phyloP scores from a whole-genome alignment of 495 filamentous ascomycete genomes.

The Aspergillus kassunensis region DNA sequence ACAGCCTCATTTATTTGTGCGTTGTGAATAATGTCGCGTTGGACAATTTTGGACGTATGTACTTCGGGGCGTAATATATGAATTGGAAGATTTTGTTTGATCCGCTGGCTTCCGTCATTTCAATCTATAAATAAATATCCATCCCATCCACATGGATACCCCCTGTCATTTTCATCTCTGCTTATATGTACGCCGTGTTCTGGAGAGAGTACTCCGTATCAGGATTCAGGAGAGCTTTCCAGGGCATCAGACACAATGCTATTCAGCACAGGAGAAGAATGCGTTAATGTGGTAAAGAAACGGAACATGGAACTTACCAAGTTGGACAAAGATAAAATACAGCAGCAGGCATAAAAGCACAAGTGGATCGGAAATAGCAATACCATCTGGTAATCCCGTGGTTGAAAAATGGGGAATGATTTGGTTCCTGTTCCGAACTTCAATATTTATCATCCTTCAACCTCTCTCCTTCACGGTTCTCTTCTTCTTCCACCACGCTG shows the following conservation, averaged over 20 bases:
- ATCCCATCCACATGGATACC: background rate
- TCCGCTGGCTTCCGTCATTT: slow-evolving; percentile 1
- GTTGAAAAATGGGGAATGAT: slow-evolving; percentile 2
- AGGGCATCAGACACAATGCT: background rate
- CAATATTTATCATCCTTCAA: slow-evolving; percentile 8
- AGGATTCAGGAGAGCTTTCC: background rate
- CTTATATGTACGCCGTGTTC: background rate
- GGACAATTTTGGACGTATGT: too few relatives aligned
- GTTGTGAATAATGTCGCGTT: background rate
- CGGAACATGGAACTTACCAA: background rate
- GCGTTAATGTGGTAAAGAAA: background rate
- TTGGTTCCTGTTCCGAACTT: slow-evolving; percentile 10
- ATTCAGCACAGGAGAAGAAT: background rate
- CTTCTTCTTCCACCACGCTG: background rate
- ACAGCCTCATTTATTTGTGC: background rate
- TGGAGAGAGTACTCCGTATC: background rate
- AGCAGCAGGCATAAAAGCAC: background rate
- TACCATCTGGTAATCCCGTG: background rate
- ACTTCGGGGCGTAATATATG: too few relatives aligned
- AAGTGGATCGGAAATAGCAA: background rate
- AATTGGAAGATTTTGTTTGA: background rate
- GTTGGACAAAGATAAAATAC: background rate
- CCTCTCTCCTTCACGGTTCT: slow-evolving; percentile 4
- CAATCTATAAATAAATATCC: slow-evolving; percentile 1
- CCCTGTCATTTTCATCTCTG: too few relatives aligned